These are phyloP conservation scores for Cladosporium velox DNA, from an alignment of 2,329 filamentous ascomycete species.

Conservation along the genomic window DNA sequence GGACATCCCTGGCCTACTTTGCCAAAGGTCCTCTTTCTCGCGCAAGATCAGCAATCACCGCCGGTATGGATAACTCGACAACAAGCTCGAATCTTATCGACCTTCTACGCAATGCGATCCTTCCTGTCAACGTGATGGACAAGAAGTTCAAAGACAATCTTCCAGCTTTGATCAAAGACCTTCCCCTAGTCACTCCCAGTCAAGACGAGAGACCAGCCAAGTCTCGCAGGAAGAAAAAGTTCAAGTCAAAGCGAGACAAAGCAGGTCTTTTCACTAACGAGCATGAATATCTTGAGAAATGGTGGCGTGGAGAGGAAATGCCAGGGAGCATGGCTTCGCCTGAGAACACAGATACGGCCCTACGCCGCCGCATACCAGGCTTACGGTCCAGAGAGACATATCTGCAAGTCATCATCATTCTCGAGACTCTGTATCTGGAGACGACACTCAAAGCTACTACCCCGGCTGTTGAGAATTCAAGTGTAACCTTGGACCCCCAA, in stretches of 20 bases:
- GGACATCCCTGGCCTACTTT: slow-evolving; percentile 80
- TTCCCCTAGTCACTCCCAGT: slow-evolving; percentile 41
- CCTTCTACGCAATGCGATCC: slow-evolving; percentile 58
- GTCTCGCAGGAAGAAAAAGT: slow-evolving; percentile 59
- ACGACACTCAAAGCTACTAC: slow-evolving; percentile 33
- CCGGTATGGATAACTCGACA: slow-evolving; percentile 61
- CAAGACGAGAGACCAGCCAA: slow-evolving; percentile 30
- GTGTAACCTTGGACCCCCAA: slow-evolving; percentile 20
- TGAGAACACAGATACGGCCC: slow-evolving; percentile 49
- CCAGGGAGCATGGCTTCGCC: slow-evolving; percentile 41
- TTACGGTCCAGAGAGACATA: slow-evolving; percentile 76
- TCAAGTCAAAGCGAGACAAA: slow-evolving; percentile 63
- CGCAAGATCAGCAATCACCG: slow-evolving; percentile 69
- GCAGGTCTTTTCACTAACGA: slow-evolving; percentile 70
- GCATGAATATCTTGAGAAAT: slow-evolving; percentile 63
- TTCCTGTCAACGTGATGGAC: slow-evolving; percentile 61
- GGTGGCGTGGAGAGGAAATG: slow-evolving; percentile 66
- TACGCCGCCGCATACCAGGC: slow-evolving; percentile 64
- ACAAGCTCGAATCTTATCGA: slow-evolving; percentile 65
- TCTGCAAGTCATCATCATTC: slow-evolving; percentile 75
- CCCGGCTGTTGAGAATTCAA: not conserved
- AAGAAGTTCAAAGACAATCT: slow-evolving; percentile 77
- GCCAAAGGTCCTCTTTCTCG: slow-evolving; percentile 78
- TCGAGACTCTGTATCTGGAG: slow-evolving; percentile 75
- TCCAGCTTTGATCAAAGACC: slow-evolving; percentile 63